A percentile compares a stretch with the other conserved stretches of the same genome.
phyloP scores from a whole-genome alignment of 2,329 filamentous ascomycete species.

The Alternaria arbusti region DNA sequence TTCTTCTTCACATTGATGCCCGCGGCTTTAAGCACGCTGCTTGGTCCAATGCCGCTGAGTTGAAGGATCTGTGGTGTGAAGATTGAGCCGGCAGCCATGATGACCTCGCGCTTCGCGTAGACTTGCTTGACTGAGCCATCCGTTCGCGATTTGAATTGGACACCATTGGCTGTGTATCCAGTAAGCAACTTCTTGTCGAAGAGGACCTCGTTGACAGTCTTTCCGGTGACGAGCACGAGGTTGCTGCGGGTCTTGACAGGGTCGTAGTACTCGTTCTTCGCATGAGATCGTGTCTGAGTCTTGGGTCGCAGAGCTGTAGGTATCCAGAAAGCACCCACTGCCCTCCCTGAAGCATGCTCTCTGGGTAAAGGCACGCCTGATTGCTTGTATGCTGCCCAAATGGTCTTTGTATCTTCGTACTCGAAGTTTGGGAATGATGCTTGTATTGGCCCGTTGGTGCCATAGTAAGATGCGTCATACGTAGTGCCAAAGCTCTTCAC shows the following conservation, averaged over 20 bases:
- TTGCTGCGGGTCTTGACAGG: slow-evolving; percentile 29
- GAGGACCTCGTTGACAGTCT: slow-evolving; percentile 33
- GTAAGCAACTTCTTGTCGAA: slow-evolving; percentile 24
- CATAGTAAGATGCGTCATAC: slow-evolving; percentile 34
- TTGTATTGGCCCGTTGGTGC: slow-evolving; percentile 30
- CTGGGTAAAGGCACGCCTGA: slow-evolving; percentile 24
- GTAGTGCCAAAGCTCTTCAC: slow-evolving; percentile 29
- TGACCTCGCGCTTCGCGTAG: slow-evolving; percentile 56
- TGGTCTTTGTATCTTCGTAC: slow-evolving; percentile 26
- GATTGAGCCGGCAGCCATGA: slow-evolving; percentile 65
- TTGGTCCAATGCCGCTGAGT: slow-evolving; percentile 39
- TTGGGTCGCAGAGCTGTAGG: slow-evolving; percentile 30
- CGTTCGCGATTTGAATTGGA: slow-evolving; percentile 26
- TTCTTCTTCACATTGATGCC: slow-evolving; percentile 34
- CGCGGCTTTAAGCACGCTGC: slow-evolving; percentile 27
- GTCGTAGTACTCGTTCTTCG: slow-evolving; percentile 37
- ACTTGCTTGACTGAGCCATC: slow-evolving; percentile 26
- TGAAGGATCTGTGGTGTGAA: slow-evolving; percentile 62
- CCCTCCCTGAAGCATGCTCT: slow-evolving; percentile 36
- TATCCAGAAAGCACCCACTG: slow-evolving; percentile 39
- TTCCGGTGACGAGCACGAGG: slow-evolving; percentile 28
- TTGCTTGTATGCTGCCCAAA: slow-evolving; percentile 29
- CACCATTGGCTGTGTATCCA: slow-evolving; percentile 25
- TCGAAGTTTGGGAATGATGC: slow-evolving; percentile 37
- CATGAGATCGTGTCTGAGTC: slow-evolving; percentile 44